Evolutionary conservation across 2,329 filamentous ascomycete genomes (phyloP), one percentile per base, ranked within the genome.

Genomic region (Neonectria neomacrospora): DNA sequence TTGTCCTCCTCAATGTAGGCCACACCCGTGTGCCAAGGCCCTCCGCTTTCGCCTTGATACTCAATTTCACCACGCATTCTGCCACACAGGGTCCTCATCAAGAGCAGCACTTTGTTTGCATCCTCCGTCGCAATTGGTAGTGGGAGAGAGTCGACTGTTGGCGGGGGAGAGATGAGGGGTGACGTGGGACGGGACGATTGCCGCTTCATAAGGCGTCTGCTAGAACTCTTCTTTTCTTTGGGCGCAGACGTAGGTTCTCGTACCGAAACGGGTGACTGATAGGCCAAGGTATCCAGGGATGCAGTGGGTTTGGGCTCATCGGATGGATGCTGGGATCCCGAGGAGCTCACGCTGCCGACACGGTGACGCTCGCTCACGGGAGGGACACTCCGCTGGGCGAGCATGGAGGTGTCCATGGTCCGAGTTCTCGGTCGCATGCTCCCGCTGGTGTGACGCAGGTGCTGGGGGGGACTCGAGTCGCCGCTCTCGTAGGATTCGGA

Each of bases 41-140:
- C 87, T 23, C 82, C 81, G 14, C 83, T 81, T 39, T 88, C 87
- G 45, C 83, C 83, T 70, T 91, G 88, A 74, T 92, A 95, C 67
- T 92, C 90, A 30, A 94, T 83, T 68, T 90, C 88, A 59, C 92
- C 92, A 71, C 89, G 89, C 92, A 95, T 96, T 68, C 89, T 86
- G 28, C 93, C 92, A 72, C 90, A 91, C 7, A 93, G 81, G 23
- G 86, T 89, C 76, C 90, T 92, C 91, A 96, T 95, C 63, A 96
- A 79, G 71, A 88, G 83, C 57, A 94, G 80, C 26, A 95, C 85
- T 73, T 88, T 91, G 70, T 90, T 90, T 41, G 90, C 88, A 77
- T 94, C 90, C 20, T 86, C 84, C 4, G 88, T 89, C 37, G 86
- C 84, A 52, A 90, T 81, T 3, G 88, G 88, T 23, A 85, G 76